Conservation (phyloP, 148 eudicot genomes). For the Vaccinium myrtillus region DNA sequence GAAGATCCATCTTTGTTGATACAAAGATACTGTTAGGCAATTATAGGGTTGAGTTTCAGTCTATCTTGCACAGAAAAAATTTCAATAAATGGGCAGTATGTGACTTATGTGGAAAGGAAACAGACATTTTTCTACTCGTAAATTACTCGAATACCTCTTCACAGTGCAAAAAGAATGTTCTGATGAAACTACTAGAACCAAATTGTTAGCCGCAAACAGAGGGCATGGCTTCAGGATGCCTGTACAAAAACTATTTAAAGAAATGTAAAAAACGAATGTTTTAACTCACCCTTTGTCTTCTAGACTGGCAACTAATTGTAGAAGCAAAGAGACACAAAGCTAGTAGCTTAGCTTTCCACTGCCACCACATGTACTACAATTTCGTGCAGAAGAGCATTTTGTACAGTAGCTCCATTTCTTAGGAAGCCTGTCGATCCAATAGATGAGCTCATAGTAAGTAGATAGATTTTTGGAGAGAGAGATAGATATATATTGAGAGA, state of each 20-base stretch:
- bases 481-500: background rate
- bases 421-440: constrained; percentile 65
- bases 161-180: background rate
- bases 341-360: constrained; percentile 61
- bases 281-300: constrained; percentile 6
- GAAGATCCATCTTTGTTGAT: background rate
- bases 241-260: background rate
- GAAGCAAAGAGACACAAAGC: constrained; percentile 1
- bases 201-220: background rate
- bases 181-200: background rate
- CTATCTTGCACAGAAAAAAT: background rate
- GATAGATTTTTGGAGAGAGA: background rate
- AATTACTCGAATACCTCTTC: background rate
- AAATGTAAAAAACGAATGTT: constrained; percentile 11
- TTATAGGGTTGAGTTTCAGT: background rate
- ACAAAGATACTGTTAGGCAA: background rate
- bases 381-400: constrained; percentile 79
- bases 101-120: background rate
- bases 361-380: constrained; percentile 79
- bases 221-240: background rate
- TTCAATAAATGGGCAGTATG: background rate
- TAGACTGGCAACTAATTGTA: constrained; percentile 7
- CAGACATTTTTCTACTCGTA: background rate
- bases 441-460: background rate
- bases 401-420: constrained; percentile 98